Conservation (phyloP, 371 early-diverging fungal genomes). For the Rhizopus arrhizus region DNA sequence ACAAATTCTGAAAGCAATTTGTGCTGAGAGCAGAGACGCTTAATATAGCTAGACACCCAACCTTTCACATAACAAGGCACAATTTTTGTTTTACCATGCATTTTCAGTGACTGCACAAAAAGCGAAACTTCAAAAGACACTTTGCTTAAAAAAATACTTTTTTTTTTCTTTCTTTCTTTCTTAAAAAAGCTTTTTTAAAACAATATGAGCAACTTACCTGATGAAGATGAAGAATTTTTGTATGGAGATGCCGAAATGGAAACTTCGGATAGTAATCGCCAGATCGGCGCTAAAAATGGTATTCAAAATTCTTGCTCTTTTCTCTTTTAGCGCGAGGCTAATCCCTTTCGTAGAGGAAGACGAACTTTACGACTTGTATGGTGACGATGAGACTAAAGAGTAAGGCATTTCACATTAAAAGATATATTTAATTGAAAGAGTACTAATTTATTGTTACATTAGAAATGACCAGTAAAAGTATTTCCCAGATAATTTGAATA, state of each 20-base stretch:
- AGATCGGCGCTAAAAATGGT: conserved; percentile 17
- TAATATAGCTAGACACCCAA: too few relatives aligned
- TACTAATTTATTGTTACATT: not conserved
- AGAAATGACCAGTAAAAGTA: conserved; percentile 23
- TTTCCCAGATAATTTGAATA: not conserved
- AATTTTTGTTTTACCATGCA: too few relatives aligned
- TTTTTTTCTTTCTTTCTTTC: not conserved
- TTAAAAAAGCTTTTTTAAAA: not conserved
- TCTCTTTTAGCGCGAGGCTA: conserved; percentile 3
- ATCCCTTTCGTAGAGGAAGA: conserved; percentile 15
- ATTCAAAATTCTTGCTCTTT: not conserved
- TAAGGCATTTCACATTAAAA: conserved; percentile 1
- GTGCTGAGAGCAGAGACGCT: too few relatives aligned
- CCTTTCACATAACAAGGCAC: too few relatives aligned
- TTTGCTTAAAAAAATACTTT: not conserved
- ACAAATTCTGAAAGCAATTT: too few relatives aligned
- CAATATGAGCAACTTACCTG: conserved; percentile 20
- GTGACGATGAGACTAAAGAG: conserved; percentile 28
- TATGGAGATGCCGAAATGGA: conserved; percentile 25
- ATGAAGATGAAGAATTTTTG: conserved; percentile 33
- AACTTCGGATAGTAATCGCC: not conserved
- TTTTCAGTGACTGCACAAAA: conserved; percentile 4
- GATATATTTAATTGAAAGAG: not conserved
- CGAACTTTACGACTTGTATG: conserved; percentile 30
- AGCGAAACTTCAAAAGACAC: not conserved